A percentile compares a stretch with the other conserved stretches of the same genome.
phyloP scores from a whole-genome alignment of 2,329 filamentous ascomycete genomes.

The Dothistroma pini region DNA sequence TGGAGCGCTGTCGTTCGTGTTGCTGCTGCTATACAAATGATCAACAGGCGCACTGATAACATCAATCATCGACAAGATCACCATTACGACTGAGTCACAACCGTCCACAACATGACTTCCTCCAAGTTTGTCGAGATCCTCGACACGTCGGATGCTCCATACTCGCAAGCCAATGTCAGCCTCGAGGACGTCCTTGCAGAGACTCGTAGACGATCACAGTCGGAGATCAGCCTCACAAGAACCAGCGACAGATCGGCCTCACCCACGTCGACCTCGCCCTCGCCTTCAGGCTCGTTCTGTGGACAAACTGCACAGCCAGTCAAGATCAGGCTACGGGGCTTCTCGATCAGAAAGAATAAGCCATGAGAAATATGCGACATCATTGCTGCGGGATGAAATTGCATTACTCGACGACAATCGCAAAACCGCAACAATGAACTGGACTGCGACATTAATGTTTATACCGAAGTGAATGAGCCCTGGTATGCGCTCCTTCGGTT shows the following conservation, averaged over 20 bases:
- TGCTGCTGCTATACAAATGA: neutral
- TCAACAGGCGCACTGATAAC: neutral
- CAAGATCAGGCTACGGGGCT: slow-evolving; percentile 18
- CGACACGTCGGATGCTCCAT: slow-evolving; percentile 30
- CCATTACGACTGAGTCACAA: neutral
- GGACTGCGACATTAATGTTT: neutral
- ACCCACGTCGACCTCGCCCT: slow-evolving; percentile 10
- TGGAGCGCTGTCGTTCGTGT: too few species aligned
- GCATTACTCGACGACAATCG: neutral
- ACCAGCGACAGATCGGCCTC: slow-evolving; percentile 18
- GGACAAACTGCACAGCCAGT: slow-evolving; percentile 9
- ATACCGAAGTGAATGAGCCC: neutral
- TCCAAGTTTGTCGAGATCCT: slow-evolving; percentile 39
- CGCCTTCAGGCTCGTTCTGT: slow-evolving; percentile 9
- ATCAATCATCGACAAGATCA: neutral
- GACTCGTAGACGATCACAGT: slow-evolving; percentile 30
- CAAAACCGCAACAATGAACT: neutral
- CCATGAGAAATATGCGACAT: neutral
- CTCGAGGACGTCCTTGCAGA: slow-evolving; percentile 36
- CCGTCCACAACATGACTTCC: slow-evolving; percentile 24
- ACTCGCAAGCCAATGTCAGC: slow-evolving; percentile 35
- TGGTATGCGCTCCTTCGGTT: neutral
- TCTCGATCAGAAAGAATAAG: slow-evolving; percentile 20
- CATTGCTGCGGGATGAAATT: neutral
- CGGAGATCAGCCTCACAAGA: slow-evolving; percentile 23